Base-by-base conservation (phyloP, 2,329 filamentous ascomycete genomes). In the Meredithiella fracta region DNA sequence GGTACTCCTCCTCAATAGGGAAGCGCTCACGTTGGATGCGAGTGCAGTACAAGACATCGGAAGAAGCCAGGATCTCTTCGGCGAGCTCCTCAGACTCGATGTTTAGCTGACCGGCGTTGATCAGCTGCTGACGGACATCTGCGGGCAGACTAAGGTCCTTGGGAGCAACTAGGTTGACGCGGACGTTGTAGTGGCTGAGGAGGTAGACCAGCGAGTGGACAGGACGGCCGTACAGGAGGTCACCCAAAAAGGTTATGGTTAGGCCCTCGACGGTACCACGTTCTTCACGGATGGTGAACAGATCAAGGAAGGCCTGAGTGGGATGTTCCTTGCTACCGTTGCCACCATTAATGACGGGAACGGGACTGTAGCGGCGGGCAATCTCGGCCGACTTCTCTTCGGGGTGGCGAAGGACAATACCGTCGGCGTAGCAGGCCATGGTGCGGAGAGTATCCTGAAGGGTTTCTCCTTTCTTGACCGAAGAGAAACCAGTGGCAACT, bases 271-370 rank as follows among this genome's bases (percentile, higher is more conserved):
- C 91, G 0, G 90, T 96, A 61, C 92, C 92, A 7, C 97, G 77
- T 70, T 98, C 92, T 70, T 98, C 92, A 62, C 92, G 87, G 65
- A 98, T 98, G 55, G 92, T 97, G 75, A 96, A 98, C 58, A 98
- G 83, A 65, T 98, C 92, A 22, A 98, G 75, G 77, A 98, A 92
- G 0, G 92, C 92, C 71, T 98, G 92, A 0, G 92, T 98, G 0
- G 92, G 92, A 71, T 98, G 92, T 73, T 98, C 92, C 64, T 87
- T 83, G 70, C 85, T 89, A 61, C 92, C 92, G 67, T 98, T 98
- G 53, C 92, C 92, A 61, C 89, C 92, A 67, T 98, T 98, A 75
- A 98, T 91, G 65, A 98, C 82, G 1, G 92, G 92, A 0, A 96
- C 87, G 15, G 84, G 82, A 47, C 87, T 89, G 72, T 84, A 94